phyloP scores from a whole-genome alignment of 345 rosid species.

The Lenwebbia sp. region DNA sequence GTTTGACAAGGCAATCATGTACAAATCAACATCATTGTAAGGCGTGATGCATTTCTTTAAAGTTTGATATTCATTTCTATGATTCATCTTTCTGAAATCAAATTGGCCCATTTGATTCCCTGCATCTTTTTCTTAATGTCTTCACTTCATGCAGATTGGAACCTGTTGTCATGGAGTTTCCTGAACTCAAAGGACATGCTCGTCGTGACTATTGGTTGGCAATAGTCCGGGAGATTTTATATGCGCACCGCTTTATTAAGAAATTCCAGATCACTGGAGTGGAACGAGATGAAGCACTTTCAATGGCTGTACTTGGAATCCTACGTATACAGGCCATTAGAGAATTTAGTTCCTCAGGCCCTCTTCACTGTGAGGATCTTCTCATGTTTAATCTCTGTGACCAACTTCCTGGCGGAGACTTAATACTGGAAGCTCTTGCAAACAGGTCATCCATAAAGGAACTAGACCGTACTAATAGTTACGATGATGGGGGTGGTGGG shows the following conservation, averaged over 20 bases:
- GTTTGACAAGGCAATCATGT: conserved; percentile 88
- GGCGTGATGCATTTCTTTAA: conserved; percentile 5
- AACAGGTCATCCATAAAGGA: conserved; percentile 48
- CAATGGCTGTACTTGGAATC: conserved; percentile 81
- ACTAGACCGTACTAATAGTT: conserved; percentile 27
- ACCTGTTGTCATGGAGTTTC: conserved; percentile 82
- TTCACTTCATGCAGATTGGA: conserved; percentile 59
- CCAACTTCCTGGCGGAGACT: conserved; percentile 95
- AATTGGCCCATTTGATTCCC: background rate
- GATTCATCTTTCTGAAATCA: background rate
- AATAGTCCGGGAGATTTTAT: conserved; percentile 62
- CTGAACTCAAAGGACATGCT: conserved; percentile 89
- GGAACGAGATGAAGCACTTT: conserved; percentile 62
- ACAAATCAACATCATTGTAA: conserved; percentile 84
- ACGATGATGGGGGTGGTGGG: conserved; percentile 28
- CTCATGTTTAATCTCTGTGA: conserved; percentile 89
- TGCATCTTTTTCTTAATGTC: background rate
- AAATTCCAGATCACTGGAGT: conserved; percentile 59
- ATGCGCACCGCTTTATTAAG: conserved; percentile 55
- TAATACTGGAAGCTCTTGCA: conserved; percentile 83
- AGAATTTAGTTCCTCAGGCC: conserved; percentile 36
- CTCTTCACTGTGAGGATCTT: conserved; percentile 36
- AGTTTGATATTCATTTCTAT: background rate
- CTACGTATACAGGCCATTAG: conserved; percentile 76
- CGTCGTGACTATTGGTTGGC: conserved; percentile 96